Base-by-base conservation (phyloP, 2,329 filamentous ascomycete species). In the Trichoderma afroharzianum region DNA sequence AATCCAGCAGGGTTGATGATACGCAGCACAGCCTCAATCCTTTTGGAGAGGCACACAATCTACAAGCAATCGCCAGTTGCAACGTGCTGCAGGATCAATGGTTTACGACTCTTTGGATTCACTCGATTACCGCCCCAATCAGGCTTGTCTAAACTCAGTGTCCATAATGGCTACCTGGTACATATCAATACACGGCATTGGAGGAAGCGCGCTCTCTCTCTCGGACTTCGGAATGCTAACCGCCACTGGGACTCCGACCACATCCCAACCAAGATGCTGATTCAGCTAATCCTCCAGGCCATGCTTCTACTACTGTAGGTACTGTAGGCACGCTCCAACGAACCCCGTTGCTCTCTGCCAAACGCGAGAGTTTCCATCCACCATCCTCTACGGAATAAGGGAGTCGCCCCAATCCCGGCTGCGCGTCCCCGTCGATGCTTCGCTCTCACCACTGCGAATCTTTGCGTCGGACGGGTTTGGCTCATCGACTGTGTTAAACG, bases 391-490 rank as follows among this genome's bases (percentile, higher is more conserved):
- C 58, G 67, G 67, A 68, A 9, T 68, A 68, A 57, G 66, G 55
- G 58, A 32, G 28, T 32, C 36, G 66, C 30, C 63, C 66, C 66
- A 68, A 68, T 68, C 66, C 66, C 66, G 53, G 58, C 67, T 70
- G 67, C 24, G 67, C 58, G 58, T 36, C 47, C 26, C 47, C 63
- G 50, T 67, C 18, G n/a, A 67, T 67, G 47, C 30, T 62, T 28
- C 43, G 32, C 50, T 36, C 43, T 63, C 58, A 55, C 30, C 39
- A 47, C 28, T 39, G 57, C 58, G 50, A 43, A 32, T 32, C 28
- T 15, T 47, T 47, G 55, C 66, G 36, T 68, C 66, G 66, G 26
- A 47, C 66, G 66, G 66, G 33, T 68, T 68, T 68, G 53, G 66
- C 30, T 36, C 26, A 47, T 24, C 55, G 21, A 47, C 9, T 47